Conservation (phyloP, 305 asterid genomes). For the Solanum chacoense region DNA sequence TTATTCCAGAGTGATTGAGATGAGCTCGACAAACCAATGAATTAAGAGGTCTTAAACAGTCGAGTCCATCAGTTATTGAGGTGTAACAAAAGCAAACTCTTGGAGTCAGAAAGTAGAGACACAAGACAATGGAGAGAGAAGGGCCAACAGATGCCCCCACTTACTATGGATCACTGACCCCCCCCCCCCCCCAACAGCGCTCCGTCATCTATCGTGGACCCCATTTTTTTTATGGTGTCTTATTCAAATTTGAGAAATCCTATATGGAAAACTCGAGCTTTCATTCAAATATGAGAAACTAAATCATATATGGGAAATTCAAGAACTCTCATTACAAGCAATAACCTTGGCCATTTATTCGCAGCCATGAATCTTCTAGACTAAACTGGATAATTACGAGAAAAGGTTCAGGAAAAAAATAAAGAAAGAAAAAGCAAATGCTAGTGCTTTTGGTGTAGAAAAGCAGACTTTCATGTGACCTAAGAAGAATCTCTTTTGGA, state of each 20-base stretch:
- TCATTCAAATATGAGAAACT: neutral
- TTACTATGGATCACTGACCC: neutral
- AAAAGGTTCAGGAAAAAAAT: neutral
- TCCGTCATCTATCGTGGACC: neutral
- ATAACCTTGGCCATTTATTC: neutral
- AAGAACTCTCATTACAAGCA: neutral
- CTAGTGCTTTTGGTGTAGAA: neutral
- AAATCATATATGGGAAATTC: neutral
- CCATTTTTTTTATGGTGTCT: neutral
- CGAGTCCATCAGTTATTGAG: neutral
- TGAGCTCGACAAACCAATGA: neutral
- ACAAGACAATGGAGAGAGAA: neutral
- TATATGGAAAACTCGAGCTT: neutral
- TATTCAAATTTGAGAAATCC: neutral
- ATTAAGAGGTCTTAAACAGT: neutral
- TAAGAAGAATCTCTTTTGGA: neutral
- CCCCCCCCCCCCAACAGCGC: neutral
- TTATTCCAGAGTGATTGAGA: neutral
- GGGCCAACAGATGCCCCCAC: neutral
- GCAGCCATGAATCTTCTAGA: neutral
- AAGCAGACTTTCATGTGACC: neutral
- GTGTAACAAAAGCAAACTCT: neutral
- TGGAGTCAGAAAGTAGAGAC: neutral
- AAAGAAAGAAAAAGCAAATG: neutral
- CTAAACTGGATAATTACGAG: neutral